These are phyloP conservation scores for Kazachstania kunashirensis DNA, from an alignment of 805 yeast genomes.

Conservation along the genomic window DNA sequence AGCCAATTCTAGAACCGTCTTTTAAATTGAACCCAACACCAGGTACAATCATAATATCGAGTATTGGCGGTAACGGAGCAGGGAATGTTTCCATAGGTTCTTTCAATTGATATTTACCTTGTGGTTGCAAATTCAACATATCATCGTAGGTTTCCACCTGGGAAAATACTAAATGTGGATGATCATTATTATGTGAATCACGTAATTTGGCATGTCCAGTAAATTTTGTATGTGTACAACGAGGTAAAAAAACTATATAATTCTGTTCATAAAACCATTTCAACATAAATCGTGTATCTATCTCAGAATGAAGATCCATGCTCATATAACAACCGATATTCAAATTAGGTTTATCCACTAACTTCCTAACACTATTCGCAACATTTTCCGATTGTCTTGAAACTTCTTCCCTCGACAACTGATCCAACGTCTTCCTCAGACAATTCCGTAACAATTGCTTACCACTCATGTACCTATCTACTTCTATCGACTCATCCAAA, in stretches of 20 bases:
- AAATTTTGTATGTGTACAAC: constrained; percentile 33
- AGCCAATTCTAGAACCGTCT: constrained; percentile 58
- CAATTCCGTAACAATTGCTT: neutral
- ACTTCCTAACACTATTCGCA: neutral
- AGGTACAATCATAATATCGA: constrained; percentile 74
- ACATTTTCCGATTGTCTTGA: neutral
- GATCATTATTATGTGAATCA: constrained; percentile 13
- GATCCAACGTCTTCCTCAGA: neutral
- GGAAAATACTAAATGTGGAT: constrained; percentile 48
- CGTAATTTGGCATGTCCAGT: constrained; percentile 24
- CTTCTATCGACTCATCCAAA: too few relatives aligned
- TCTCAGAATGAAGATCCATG: constrained; percentile 59
- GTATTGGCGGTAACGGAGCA: constrained; percentile 22
- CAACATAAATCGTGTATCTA: constrained; percentile 50
- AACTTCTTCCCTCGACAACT: neutral
- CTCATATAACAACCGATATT: constrained; percentile 61
- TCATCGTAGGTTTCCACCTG: constrained; percentile 35
- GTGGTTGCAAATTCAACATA: constrained; percentile 44
- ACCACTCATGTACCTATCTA: too few relatives aligned
- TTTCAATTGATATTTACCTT: constrained; percentile 54
- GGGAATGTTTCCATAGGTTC: constrained; percentile 46
- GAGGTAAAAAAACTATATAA: constrained; percentile 51
- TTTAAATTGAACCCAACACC: constrained; percentile 60
- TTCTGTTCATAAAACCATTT: constrained; percentile 38
- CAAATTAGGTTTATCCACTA: neutral